phyloP scores from a whole-genome alignment of 2,329 filamentous ascomycete genomes.

The Lasiodiplodia sp. region DNA sequence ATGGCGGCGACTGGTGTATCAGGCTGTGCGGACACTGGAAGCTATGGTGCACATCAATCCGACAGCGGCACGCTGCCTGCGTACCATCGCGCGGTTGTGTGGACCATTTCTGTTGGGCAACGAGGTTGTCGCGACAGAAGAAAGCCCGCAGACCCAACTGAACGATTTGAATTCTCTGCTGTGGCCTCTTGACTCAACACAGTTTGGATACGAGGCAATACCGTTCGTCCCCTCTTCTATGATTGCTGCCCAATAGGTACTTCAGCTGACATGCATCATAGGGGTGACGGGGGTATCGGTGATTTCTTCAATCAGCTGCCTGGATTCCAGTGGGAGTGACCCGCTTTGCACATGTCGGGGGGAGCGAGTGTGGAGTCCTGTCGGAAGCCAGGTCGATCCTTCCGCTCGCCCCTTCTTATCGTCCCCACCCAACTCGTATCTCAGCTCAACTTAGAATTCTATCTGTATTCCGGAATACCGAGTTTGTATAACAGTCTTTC shows the following conservation, averaged over 20 bases:
- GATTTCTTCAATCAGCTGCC: slow-evolving; percentile 28
- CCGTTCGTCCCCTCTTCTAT: background rate
- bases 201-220: slow-evolving; percentile 3
- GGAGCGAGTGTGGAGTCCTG: background rate
- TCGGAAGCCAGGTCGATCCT: background rate
- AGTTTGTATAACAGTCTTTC: background rate
- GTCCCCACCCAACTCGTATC: background rate
- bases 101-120: slow-evolving; percentile 35
- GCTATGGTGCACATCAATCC: slow-evolving; percentile 50
- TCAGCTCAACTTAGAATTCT: background rate
- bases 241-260: background rate
- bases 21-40: slow-evolving; percentile 48
- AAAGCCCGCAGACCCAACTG: slow-evolving; percentile 34
- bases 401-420: background rate
- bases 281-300: background rate
- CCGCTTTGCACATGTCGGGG: background rate
- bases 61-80: slow-evolving; percentile 51
- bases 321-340: slow-evolving; percentile 23
- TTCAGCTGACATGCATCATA: background rate
- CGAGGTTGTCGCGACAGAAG: slow-evolving; percentile 30
- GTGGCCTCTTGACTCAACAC: slow-evolving; percentile 32
- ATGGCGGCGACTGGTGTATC: slow-evolving; percentile 53
- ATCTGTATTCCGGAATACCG: background rate
- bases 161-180: slow-evolving; percentile 34
- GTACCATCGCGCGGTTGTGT: slow-evolving; percentile 53